Evolutionary conservation across 129 eudicot species (phyloP), one percentile per base, ranked within the genome.

Genomic region (Lactuca sativa): DNA sequence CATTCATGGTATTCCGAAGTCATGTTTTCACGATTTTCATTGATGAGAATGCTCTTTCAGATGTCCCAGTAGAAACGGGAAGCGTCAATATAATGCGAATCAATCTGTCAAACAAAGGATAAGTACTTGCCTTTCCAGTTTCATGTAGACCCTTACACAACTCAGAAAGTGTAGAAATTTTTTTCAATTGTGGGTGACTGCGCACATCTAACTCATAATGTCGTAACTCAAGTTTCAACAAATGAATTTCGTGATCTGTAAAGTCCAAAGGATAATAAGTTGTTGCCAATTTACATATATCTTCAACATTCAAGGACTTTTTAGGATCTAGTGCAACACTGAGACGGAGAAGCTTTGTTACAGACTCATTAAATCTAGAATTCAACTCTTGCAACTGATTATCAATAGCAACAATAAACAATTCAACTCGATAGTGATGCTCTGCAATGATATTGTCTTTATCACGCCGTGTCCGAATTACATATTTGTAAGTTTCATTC

Each of bases 321-420:
- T 14, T 58, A 9, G 16, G 63, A 16, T 58, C 63, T 3, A 58
- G 40, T 10, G 38, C 38, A 58, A 31, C 40, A 38, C 15, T 16
- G 38, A 38, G 34, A 1, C 53, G 53, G 15, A 62, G 69, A 64
- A 64, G 55, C 9, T 64, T 54, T 17, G 17, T 64, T 12, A 43
- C 10, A 64, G 4, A 7, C 69, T 43, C 38, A 18, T 43, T 64
- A 64, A 64, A 41, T 64, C 56, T 64, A 9, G 56, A 64, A 1
- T 64, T 43, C 32, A 41, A 9, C 55, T 64, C 69, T 41, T 41
- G 37, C 17, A 18, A 64, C 17, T 64, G 55, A 18, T 54, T 41
- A 6, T 59, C 65, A 59, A 59, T 59, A 6, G 65, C 44, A 32
- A 17, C 18, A 32, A 32, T 32, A n/a, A 59, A 58, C 14, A 62